Percentiles rank a stretch among this genome's conserved stretches.
Conservation (phyloP, 2,329 filamentous ascomycete genomes). For the Penicillium sp. region DNA sequence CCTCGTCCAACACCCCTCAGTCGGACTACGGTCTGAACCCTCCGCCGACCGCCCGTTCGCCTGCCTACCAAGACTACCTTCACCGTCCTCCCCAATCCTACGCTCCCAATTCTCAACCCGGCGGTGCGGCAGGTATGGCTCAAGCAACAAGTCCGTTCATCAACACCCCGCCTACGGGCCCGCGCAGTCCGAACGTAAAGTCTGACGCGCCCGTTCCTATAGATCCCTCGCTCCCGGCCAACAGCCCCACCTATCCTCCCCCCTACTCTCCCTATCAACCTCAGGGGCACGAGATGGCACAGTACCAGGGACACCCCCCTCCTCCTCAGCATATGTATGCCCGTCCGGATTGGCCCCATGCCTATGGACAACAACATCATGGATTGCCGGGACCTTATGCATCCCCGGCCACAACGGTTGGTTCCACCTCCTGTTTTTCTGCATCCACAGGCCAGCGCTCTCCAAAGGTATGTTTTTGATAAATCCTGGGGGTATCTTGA, state of each 20-base stretch:
- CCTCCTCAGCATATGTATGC: slow-evolving; percentile 50
- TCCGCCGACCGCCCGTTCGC: slow-evolving; percentile 67
- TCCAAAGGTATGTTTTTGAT: slow-evolving; percentile 58
- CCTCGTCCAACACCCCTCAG: slow-evolving; percentile 76
- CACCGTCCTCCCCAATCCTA: slow-evolving; percentile 71
- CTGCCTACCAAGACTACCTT: slow-evolving; percentile 83
- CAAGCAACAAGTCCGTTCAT: slow-evolving; percentile 97
- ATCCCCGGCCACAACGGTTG: slow-evolving; percentile 57
- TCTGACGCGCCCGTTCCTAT: slow-evolving; percentile 97
- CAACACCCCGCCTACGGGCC: slow-evolving; percentile 47
- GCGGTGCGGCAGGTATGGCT: slow-evolving; percentile 87
- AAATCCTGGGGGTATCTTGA: slow-evolving; percentile 34
- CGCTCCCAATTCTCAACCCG: slow-evolving; percentile 67
- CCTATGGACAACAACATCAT: slow-evolving; percentile 48
- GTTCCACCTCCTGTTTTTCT: slow-evolving; percentile 57
- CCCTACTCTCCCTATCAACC: slow-evolving; percentile 84
- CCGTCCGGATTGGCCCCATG: slow-evolving; percentile 48
- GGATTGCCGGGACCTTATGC: slow-evolving; percentile 50
- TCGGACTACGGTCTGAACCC: slow-evolving; percentile 85
- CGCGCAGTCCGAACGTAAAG: slow-evolving; percentile 65
- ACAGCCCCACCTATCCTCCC: slow-evolving; percentile 86
- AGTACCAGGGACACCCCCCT: slow-evolving; percentile 56
- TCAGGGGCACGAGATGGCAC: slow-evolving; percentile 80
- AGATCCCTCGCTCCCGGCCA: slow-evolving; percentile 96
- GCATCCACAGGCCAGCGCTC: slow-evolving; percentile 61